Conservation (phyloP, 2,329 filamentous ascomycete genomes). For the Elsinoe australis region DNA sequence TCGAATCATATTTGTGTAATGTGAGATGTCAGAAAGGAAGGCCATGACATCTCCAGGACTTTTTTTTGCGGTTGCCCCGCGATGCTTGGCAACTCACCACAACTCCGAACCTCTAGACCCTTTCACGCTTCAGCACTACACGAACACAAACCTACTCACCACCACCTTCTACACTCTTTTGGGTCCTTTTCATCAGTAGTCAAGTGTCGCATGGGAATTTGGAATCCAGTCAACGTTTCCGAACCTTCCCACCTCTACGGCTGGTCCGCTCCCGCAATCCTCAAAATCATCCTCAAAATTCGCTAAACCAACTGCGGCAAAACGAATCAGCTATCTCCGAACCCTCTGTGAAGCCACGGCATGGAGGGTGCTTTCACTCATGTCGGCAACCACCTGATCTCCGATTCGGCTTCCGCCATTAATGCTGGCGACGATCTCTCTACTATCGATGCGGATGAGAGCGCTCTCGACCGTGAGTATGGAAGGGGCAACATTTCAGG, state of each 20-base stretch:
- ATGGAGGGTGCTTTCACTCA: slow-evolving; percentile 89
- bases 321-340: not conserved
- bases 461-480: slow-evolving; percentile 61
- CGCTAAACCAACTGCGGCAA: not conserved
- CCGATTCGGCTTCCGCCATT: slow-evolving; percentile 76
- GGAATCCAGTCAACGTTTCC: slow-evolving; percentile 2
- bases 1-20: slow-evolving; percentile 41
- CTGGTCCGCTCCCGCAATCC: slow-evolving; percentile 9
- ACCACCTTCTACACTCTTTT: slow-evolving; percentile 12
- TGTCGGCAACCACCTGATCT: slow-evolving; percentile 77
- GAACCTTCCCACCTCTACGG: slow-evolving; percentile 1
- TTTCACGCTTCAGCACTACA: too few relatives aligned
- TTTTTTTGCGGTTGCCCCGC: slow-evolving; percentile 1
- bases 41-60: not conserved
- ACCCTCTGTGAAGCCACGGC: slow-evolving; percentile 18
- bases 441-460: slow-evolving; percentile 56
- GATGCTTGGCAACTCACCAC: too few relatives aligned
- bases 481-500: slow-evolving; percentile 52
- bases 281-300: slow-evolving; percentile 3
- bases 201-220: slow-evolving; percentile 11
- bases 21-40: not conserved
- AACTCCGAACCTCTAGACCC: too few relatives aligned
- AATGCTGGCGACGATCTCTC: slow-evolving; percentile 68
- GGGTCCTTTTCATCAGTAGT: not conserved
- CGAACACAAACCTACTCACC: too few relatives aligned